Evolutionary conservation across 2,329 filamentous ascomycete species (phyloP).

Genomic region (Xylaria hypoxylon): DNA sequence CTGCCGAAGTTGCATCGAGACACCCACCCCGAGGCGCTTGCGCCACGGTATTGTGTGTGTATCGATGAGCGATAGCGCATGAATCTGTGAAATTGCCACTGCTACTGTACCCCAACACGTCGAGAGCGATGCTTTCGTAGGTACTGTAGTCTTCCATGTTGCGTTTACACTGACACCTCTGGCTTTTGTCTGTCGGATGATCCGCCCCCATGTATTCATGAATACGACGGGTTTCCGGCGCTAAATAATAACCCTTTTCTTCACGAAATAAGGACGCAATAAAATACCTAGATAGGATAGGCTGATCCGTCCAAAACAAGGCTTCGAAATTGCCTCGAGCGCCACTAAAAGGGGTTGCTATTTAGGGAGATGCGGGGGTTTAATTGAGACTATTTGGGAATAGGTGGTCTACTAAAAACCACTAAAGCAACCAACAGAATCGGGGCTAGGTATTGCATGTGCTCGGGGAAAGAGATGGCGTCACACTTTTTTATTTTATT

Average conservation of each 20-base stretch:
- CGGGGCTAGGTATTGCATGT: too few species aligned
- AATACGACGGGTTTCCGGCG: neutral
- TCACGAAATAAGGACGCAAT: neutral
- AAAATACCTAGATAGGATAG: neutral
- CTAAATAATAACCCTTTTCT: too few species aligned
- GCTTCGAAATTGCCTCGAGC: neutral
- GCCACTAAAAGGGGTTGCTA: conserved; percentile 9
- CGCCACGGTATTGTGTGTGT: conserved; percentile 3
- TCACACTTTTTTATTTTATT: conserved; percentile 26
- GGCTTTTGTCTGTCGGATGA: neutral
- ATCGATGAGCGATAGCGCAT: conserved; percentile 25
- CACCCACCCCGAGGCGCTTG: conserved; percentile 23
- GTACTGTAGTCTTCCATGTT: neutral
- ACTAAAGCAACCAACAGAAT: conserved; percentile 16
- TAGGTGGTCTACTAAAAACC: conserved; percentile 17
- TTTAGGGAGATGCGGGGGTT: conserved; percentile 34
- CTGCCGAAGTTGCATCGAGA: conserved; percentile 29
- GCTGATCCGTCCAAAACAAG: neutral
- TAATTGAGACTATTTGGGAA: conserved; percentile 34
- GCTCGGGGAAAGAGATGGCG: conserved; percentile 19
- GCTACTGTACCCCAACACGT: conserved; percentile 16
- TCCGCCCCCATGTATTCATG: neutral
- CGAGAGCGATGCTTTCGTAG: neutral
- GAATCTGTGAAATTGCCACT: conserved; percentile 26
- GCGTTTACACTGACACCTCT: neutral